phyloP scores from a whole-genome alignment of 805 yeast genomes.

The Starmerella powellii region DNA sequence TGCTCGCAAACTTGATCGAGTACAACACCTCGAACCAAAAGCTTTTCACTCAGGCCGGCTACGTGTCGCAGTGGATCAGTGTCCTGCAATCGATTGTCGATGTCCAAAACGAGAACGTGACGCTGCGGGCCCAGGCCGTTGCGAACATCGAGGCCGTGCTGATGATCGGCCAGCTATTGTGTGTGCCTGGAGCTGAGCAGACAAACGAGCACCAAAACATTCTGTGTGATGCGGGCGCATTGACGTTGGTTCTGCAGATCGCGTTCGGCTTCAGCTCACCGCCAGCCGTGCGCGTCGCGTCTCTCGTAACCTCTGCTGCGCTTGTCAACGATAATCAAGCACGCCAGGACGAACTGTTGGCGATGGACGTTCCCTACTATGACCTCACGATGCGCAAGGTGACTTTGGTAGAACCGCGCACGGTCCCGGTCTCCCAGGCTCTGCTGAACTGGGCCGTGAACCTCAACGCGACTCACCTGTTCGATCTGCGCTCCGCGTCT shows the following conservation, averaged over 20 bases:
- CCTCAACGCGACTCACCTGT: constrained; percentile 70
- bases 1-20: constrained; percentile 58
- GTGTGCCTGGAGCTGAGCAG: constrained; percentile 58
- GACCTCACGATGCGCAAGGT: constrained; percentile 52
- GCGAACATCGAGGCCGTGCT: constrained; percentile 55
- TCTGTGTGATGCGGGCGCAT: constrained; percentile 48
- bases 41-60: constrained; percentile 72
- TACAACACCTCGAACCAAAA: constrained; percentile 87
- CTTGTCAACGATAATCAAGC: constrained; percentile 53
- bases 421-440: constrained; percentile 61
- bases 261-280: constrained; percentile 57
- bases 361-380: constrained; percentile 82
- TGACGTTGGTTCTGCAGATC: constrained; percentile 53
- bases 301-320: constrained; percentile 67
- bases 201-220: constrained; percentile 49
- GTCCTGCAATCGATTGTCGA: constrained; percentile 39
- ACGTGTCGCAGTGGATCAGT: constrained; percentile 51
- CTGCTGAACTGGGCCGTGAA: constrained; percentile 71
- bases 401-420: constrained; percentile 24
- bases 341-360: constrained; percentile 59
- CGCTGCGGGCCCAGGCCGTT: constrained; percentile 44
- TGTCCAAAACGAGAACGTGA: constrained; percentile 43
- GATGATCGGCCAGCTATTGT: constrained; percentile 62
- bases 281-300: constrained; percentile 49
- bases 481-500: constrained; percentile 70